Evolutionary conservation across 2,329 filamentous ascomycete species (phyloP).

Genomic region (Dendrostoma leiphaemia): DNA sequence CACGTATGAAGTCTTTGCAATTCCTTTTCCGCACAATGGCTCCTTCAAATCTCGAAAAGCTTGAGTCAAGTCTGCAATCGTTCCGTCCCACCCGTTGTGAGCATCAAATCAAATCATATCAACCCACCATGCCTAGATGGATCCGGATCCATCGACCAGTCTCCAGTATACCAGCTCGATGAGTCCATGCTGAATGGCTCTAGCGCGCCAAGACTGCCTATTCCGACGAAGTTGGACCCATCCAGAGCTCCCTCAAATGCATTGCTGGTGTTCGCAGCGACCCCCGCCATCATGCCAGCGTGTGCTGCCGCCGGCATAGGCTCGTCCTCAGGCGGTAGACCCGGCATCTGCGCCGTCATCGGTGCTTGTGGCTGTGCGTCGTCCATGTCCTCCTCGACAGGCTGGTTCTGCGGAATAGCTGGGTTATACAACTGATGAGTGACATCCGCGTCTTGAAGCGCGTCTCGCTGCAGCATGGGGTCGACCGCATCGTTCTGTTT

Average conservation of each 20-base stretch:
- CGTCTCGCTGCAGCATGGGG: slow-evolving; percentile 18
- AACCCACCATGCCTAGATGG: slow-evolving; percentile 10
- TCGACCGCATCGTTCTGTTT: slow-evolving; percentile 13
- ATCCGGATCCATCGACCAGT: slow-evolving; percentile 16
- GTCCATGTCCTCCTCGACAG: slow-evolving; percentile 18
- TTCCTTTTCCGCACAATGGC: neutral
- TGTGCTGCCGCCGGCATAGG: slow-evolving; percentile 10
- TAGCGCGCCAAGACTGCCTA: slow-evolving; percentile 13
- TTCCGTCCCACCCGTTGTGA: neutral
- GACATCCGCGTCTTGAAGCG: slow-evolving; percentile 19
- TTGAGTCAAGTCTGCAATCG: neutral
- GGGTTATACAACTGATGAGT: slow-evolving; percentile 18
- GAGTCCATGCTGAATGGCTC: slow-evolving; percentile 25
- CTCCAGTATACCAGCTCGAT: slow-evolving; percentile 18
- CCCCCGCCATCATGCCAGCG: slow-evolving; percentile 17
- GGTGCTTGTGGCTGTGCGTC: slow-evolving; percentile 18
- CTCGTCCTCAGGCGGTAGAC: slow-evolving; percentile 17
- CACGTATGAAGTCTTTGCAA: neutral
- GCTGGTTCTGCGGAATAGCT: slow-evolving; percentile 16
- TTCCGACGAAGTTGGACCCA: slow-evolving; percentile 29
- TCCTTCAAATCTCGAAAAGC: too few relatives aligned
- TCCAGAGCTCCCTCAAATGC: slow-evolving; percentile 33
- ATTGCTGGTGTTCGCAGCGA: slow-evolving; percentile 28
- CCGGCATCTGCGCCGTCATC: slow-evolving; percentile 13
- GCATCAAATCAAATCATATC: slow-evolving; percentile 4